Percentiles rank a stretch among this genome's conserved stretches.
Evolutionary conservation across 345 rosid genomes (phyloP).

Genomic region (Kandelia obovata): DNA sequence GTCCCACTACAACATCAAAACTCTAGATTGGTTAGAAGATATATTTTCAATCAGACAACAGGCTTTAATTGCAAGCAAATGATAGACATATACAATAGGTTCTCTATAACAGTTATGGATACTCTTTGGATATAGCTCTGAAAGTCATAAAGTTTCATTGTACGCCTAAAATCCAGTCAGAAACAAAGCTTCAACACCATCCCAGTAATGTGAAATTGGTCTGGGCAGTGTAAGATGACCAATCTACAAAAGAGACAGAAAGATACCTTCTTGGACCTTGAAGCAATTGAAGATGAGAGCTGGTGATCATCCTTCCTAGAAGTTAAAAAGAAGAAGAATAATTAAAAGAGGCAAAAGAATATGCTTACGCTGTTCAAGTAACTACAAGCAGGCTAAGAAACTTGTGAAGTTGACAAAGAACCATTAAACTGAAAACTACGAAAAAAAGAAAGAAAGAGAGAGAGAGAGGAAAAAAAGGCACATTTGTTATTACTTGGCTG

Average conservation of each 20-base stretch:
- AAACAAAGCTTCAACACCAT: background rate
- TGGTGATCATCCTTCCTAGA: conserved; percentile 39
- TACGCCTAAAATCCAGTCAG: no score
- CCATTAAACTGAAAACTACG: background rate
- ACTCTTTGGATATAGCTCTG: no score
- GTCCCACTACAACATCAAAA: no score
- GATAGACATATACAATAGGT: no score
- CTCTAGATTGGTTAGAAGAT: no score
- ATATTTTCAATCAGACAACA: no score
- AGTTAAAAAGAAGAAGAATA: conserved; percentile 3
- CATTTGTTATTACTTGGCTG: background rate
- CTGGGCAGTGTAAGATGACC: background rate
- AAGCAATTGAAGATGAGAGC: conserved; percentile 24
- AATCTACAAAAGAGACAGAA: background rate
- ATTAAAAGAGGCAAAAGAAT: background rate
- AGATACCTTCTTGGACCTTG: conserved; percentile 47
- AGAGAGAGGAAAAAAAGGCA: background rate
- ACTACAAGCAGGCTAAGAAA: background rate
- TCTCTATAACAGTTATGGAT: no score
- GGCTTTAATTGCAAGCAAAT: no score
- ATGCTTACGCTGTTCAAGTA: background rate
- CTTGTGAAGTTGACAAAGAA: background rate
- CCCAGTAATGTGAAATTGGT: background rate
- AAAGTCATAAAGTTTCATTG: no score
- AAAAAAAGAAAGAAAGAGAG: background rate